Base-by-base conservation (phyloP, 306 rosid species). In the Mucuna pruriens region DNA sequence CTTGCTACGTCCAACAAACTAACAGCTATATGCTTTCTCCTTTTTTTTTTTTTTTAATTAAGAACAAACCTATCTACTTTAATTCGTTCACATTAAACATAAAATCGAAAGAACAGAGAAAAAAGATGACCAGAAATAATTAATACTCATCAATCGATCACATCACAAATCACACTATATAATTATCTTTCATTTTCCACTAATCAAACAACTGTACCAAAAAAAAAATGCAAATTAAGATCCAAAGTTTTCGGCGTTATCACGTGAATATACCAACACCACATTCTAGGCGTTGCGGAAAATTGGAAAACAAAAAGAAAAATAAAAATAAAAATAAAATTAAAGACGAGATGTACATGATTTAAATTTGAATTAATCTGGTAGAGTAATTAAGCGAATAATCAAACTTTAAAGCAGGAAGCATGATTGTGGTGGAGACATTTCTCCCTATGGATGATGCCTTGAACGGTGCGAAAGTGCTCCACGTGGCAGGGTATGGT, bases 401-500 rank as follows among this genome's bases (percentile, higher is more conserved):
- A 84, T 75, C 84, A 91, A 88, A 82, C 94, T 91, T 88, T 92
- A 33, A 92, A 95, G 80, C 99, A 95, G 86, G 86, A 84, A 46
- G 86, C 85, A 61, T 87, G 92, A n/a, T 89, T 84, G 0, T 89
- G 90, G 26, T 78, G 86, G 22, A 87, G 87, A 6, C 20, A 46
- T 1, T 71, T 86, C 9, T 92, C 98, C 74, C 82, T 72, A 12
- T 88, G 91, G 61, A 96, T 94, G 60, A 84, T 46, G 44, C 81
- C 90, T 72, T 96, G 97, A 4, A 96, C 92, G 34, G 91, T 74
- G 22, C 91, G 92, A 2, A 96, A 96, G 51, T 92, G 80, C 48
- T 93, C 92, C 12, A 92, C 92, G 6, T 88, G 97, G 89, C 99
- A 96, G 0, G 98, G 99, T 4, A 96, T 93, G 34, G 88, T 84